phyloP scores from a whole-genome alignment of 2,329 filamentous ascomycete genomes.

The Teratosphaeria epicoccoides region DNA sequence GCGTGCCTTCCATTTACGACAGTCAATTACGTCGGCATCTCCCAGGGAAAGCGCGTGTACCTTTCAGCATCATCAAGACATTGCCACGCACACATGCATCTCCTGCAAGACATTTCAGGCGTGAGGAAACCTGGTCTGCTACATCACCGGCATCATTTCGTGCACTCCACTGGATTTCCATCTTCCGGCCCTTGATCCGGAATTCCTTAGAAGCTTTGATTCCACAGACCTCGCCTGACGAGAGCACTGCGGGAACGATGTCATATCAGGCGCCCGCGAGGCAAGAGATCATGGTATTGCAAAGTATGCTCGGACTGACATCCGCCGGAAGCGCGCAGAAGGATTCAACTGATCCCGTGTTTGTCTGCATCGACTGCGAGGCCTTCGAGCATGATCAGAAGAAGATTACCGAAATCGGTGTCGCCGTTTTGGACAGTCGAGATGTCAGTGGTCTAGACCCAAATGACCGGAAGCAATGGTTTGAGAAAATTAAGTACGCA shows the following conservation, averaged over 20 bases:
- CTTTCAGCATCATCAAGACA: not conserved
- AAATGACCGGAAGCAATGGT: conserved; percentile 4
- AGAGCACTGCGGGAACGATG: not conserved
- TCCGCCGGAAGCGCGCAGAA: not conserved
- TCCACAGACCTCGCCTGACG: not conserved
- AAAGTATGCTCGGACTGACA: not conserved
- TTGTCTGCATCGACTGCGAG: conserved; percentile 21
- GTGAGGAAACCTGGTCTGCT: not conserved
- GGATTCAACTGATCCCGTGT: conserved; percentile 10
- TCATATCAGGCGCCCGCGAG: not conserved
- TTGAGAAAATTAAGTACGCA: conserved; percentile 13
- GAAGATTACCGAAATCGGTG: conserved; percentile 21
- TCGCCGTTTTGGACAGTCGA: conserved; percentile 18
- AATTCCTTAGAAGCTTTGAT: not conserved
- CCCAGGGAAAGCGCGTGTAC: not conserved
- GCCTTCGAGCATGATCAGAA: conserved; percentile 16
- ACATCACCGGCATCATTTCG: not conserved
- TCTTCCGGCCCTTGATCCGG: not conserved
- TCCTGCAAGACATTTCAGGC: not conserved
- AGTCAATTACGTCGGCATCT: not conserved
- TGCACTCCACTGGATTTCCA: not conserved
- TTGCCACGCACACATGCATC: not conserved
- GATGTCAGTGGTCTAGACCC: conserved; percentile 5
- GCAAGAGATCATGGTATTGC: not conserved
- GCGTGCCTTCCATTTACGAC: not conserved